These are phyloP conservation scores for Fusarium abutilonis DNA, from an alignment of 2,329 filamentous ascomycete genomes.

Conservation along the genomic window DNA sequence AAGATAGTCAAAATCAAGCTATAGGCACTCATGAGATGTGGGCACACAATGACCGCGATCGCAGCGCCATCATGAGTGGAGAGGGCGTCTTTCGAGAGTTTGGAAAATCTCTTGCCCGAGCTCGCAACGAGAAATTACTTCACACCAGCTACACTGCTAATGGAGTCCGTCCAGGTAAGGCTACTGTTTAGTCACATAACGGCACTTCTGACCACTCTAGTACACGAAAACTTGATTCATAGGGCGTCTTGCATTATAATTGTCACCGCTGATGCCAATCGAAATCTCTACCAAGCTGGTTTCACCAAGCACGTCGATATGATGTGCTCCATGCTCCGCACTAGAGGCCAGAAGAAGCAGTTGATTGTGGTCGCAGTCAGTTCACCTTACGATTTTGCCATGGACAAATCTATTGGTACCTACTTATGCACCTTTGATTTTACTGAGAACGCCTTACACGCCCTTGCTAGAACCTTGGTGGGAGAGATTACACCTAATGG, in stretches of 20 bases:
- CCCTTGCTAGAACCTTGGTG: slow-evolving; percentile 83
- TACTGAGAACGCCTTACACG: slow-evolving; percentile 88
- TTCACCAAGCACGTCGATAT: slow-evolving; percentile 97
- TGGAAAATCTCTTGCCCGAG: slow-evolving; percentile 85
- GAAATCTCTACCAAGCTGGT: slow-evolving; percentile 91
- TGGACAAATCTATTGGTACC: slow-evolving; percentile 88
- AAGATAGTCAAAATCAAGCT: slow-evolving; percentile 51
- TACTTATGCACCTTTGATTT: slow-evolving; percentile 98
- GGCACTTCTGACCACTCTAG: slow-evolving; percentile 47
- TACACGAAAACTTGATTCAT: slow-evolving; percentile 92
- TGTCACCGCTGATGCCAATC: slow-evolving; percentile 91
- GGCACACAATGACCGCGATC: slow-evolving; percentile 65
- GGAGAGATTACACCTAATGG: slow-evolving; percentile 73
- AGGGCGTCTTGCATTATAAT: slow-evolving; percentile 89
- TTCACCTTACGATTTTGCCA: slow-evolving; percentile 95
- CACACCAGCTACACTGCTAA: slow-evolving; percentile 97
- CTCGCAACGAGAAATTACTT: slow-evolving; percentile 84
- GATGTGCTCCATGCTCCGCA: slow-evolving; percentile 87
- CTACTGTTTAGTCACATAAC: not conserved
- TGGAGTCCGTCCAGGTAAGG: slow-evolving; percentile 77
- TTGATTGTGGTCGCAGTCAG: slow-evolving; percentile 92
- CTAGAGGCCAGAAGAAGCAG: slow-evolving; percentile 84
- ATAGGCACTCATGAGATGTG: slow-evolving; percentile 63
- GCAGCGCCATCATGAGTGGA: slow-evolving; percentile 81
- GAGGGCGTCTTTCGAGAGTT: slow-evolving; percentile 93